Base-by-base conservation (phyloP, 2,329 filamentous ascomycete genomes). In the Ophiobolus disseminans region DNA sequence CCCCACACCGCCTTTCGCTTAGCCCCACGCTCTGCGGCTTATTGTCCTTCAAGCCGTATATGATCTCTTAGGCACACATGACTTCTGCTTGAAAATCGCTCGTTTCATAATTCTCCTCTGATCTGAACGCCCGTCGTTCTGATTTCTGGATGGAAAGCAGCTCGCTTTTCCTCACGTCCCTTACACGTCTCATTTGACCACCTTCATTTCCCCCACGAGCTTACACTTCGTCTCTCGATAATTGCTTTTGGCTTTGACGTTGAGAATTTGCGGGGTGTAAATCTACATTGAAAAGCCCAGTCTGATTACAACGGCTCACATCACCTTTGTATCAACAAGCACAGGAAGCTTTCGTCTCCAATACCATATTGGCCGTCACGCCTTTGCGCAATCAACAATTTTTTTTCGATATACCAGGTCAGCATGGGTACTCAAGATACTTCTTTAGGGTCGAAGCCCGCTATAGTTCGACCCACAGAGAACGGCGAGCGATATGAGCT, bases 401-500 rank as follows among this genome's bases (percentile, higher is more conserved):
- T 40, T 30, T 45, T 50, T 50, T 47, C 53, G 42, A 48, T 56
- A 52, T 44, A 47, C 41, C 49, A 58, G 53, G 54, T 48, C 40
- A 40, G 34, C 23, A 39, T 52, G 48, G 49, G 38, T 46, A 45
- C 36, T 34, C 40, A 32, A 45, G 26, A 36, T 17, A 47, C 16
- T 49, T 35, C 50, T 43, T 36, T n/a, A 45, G 49, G 13, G 7
- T 17, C 35, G 3, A 30, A 51, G 14, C 19, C 52, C 30, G 55
- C 53, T 13, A 59, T 76, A 49, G 58, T 78, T 30, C 71, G 68
- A 48, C 61, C 73, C 14, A 78, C 79, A 5, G 65, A 77, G 20
- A 68, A 80, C 66, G 81, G 80, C 42, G 73, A 77, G 38, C 81
- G 81, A 55, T 84, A 82, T 66, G 80, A 83, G 65, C 76, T 84